Base-by-base conservation (phyloP, 345 rosid species). In the Geranium brycei region DNA sequence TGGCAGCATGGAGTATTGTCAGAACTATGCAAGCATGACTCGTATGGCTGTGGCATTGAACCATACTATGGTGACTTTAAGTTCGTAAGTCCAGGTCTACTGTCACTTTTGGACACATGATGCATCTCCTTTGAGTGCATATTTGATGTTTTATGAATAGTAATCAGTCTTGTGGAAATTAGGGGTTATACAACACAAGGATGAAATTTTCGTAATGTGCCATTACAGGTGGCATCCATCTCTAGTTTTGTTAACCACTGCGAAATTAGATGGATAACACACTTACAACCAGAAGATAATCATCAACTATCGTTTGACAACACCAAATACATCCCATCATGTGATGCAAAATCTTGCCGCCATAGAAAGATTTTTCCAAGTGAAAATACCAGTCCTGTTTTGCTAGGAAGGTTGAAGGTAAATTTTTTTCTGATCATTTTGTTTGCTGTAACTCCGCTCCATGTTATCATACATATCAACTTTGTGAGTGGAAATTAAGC, bases 371-470 rank as follows among this genome's bases (percentile, higher is more conserved):
- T 70, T 68, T 66, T 92, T 71, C 66, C 62, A 30, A 83, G 91
- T 73, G 71, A 81, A 63, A 79, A 80, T 59, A 67, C 80, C 63
- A 85, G 87, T 60, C 51, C 83, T 62, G 58, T 79, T 74, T 74
- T 92, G 76, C 78, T 85, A 63, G 97, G 98, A 78, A 71, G 41
- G 72, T 76, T 92, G 23, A 81, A 87, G 96, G 98, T 89, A 64
- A 73, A 70, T 63, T 19, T 51, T 73, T 31, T 62, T 47, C 53
- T 8, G 53, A 47, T 47, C 3, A 47, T 10, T 47, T 47, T 47
- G 11, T 11, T 6, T 47, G 53, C 11, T 10, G 53, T 47, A 2
- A 47, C 14, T 0, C 53, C 11, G 53, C 53, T 47, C 53, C 53
- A 8, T 47, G 53, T 10, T 8, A 47, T 47, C 11, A 2, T 47